A percentile compares a stretch with the other conserved stretches of the same genome.
Evolutionary conservation across 495 filamentous ascomycete genomes (phyloP).

Genomic region (Lindgomyces ingoldianus): DNA sequence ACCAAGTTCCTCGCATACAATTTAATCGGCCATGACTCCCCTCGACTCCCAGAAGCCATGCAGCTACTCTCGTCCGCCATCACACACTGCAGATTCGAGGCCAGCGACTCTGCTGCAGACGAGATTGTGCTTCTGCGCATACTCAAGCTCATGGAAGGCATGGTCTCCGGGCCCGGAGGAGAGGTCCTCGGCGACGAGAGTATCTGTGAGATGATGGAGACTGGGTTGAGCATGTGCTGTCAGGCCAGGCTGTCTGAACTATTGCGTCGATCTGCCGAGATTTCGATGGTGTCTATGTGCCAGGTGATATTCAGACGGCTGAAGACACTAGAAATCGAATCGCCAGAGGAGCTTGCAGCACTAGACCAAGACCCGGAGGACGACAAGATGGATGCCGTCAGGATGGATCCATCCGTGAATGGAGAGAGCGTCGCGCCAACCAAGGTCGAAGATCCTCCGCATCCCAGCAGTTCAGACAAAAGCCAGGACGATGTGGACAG

Average conservation of each 20-base stretch:
- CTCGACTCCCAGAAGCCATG: constrained; percentile 86
- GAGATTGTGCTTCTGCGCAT: constrained; percentile 94
- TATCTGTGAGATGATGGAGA: constrained; percentile 99
- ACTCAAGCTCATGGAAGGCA: constrained; percentile 95
- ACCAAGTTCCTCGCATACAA: constrained; percentile 97
- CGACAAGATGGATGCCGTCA: constrained; percentile 64
- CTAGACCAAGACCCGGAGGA: constrained; percentile 63
- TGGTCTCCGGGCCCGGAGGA: constrained; percentile 90
- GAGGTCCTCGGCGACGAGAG: constrained; percentile 89
- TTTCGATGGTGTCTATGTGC: constrained; percentile 98
- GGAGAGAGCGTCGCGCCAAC: constrained; percentile 60
- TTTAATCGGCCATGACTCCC: constrained; percentile 78
- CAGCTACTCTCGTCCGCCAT: constrained; percentile 91
- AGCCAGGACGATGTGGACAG: constrained; percentile 25
- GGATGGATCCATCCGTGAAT: constrained; percentile 87
- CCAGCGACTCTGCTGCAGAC: constrained; percentile 88
- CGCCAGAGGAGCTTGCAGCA: constrained; percentile 59
- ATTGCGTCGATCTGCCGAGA: constrained; percentile 86
- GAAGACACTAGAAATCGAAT: constrained; percentile 77
- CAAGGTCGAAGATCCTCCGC: constrained; percentile 37
- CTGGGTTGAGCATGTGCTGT: constrained; percentile 95
- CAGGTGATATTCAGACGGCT: constrained; percentile 94
- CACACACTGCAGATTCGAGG: constrained; percentile 97
- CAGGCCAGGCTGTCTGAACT: constrained; percentile 89
- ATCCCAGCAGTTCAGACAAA: constrained; percentile 31